A percentile compares a stretch with the other conserved stretches of the same genome.
These are phyloP conservation scores for Cercophora samala DNA, from an alignment of 495 filamentous ascomycete species.

Conservation along the genomic window DNA sequence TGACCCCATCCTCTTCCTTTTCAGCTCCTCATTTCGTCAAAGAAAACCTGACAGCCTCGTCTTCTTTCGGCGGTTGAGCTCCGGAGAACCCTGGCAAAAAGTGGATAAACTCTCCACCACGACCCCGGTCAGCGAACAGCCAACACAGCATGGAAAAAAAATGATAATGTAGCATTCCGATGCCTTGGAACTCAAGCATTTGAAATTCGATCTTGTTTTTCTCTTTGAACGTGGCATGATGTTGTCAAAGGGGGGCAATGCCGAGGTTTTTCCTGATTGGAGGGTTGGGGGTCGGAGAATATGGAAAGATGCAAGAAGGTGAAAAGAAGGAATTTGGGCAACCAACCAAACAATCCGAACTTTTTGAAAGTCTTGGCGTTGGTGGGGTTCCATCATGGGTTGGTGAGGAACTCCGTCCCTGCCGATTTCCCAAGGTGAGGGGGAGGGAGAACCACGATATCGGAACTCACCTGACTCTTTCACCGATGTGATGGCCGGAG, in stretches of 20 bases:
- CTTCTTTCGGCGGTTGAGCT: neutral
- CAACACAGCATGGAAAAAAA: no score
- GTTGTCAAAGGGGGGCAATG: no score
- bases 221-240: no score
- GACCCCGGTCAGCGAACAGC: neutral
- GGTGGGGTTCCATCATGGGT: neutral
- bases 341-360: neutral
- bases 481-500: neutral
- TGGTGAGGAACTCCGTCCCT: neutral
- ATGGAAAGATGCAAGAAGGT: neutral
- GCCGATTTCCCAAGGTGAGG: neutral
- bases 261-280: neutral
- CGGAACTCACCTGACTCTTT: neutral
- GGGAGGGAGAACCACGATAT: neutral
- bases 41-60: neutral
- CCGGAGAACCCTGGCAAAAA: conserved; percentile 6
- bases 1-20: neutral
- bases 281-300: neutral
- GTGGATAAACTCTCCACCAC: conserved; percentile 11
- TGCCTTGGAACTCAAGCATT: neutral
- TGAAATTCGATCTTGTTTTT: neutral
- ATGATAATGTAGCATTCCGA: neutral
- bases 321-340: neutral
- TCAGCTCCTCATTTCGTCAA: neutral
- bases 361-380: neutral